These are phyloP conservation scores for Umbelopsis sp. DNA, from an alignment of 192 early-diverging fungal species.

Conservation along the genomic window DNA sequence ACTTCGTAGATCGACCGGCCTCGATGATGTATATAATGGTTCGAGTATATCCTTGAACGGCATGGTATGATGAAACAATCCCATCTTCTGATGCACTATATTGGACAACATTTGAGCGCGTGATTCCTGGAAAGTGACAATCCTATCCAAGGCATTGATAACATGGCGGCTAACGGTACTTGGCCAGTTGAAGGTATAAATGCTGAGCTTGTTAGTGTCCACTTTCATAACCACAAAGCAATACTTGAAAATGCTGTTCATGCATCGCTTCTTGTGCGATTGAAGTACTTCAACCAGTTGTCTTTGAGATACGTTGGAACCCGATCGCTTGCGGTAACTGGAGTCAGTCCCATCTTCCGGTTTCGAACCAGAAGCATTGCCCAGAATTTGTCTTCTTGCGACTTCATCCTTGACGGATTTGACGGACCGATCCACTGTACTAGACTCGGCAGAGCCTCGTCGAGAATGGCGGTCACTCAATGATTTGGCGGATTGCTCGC, in stretches of 20 bases:
- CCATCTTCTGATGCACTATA: conserved; percentile 63
- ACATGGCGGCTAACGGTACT: conserved; percentile 45
- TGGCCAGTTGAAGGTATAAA: conserved; percentile 56
- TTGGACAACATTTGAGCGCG: conserved; percentile 50
- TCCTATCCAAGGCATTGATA: conserved; percentile 42
- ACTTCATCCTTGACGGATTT: not conserved
- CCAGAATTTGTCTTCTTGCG: not conserved
- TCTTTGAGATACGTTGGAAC: not conserved
- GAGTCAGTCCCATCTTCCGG: not conserved
- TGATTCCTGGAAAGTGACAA: conserved; percentile 49
- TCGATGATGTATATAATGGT: not conserved
- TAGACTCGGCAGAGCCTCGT: not conserved
- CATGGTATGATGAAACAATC: conserved; percentile 52
- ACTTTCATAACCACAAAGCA: conserved; percentile 56
- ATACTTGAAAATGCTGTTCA: conserved; percentile 8
- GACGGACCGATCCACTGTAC: not conserved
- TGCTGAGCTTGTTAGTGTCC: conserved; percentile 45
- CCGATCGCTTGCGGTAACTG: not conserved
- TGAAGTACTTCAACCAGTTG: not conserved
- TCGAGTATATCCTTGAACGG: conserved; percentile 29
- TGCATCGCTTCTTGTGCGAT: not conserved
- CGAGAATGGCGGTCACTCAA: not conserved
- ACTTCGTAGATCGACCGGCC: not conserved
- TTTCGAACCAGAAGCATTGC: not conserved
- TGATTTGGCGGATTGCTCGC: not conserved